phyloP scores from a whole-genome alignment of 2,329 filamentous ascomycete genomes.

The Beauveria brongniartii region DNA sequence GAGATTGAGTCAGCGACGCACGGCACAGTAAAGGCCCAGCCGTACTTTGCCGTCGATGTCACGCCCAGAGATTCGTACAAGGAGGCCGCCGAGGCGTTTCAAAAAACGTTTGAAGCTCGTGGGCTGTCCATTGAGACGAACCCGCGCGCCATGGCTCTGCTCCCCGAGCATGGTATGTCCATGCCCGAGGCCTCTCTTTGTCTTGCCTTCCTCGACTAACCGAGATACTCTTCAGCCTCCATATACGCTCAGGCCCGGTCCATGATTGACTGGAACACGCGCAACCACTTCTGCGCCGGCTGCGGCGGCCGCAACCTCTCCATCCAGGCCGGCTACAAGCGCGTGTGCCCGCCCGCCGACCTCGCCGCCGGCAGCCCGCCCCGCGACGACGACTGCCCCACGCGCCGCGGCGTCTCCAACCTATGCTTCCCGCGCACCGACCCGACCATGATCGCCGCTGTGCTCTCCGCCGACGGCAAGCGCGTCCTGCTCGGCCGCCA shows the following conservation, averaged over 20 bases:
- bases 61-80: constrained; percentile 61
- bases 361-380: constrained; percentile 37
- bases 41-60: constrained; percentile 86
- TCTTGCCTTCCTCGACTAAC: neutral
- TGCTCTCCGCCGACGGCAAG: constrained; percentile 72
- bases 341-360: constrained; percentile 68
- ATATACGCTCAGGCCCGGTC: constrained; percentile 86
- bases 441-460: constrained; percentile 90
- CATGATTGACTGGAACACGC: constrained; percentile 86
- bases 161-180: constrained; percentile 5
- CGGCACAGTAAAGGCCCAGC: constrained; percentile 66
- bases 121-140: constrained; percentile 61
- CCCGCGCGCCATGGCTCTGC: constrained; percentile 51
- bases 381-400: constrained; percentile 63
- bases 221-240: constrained; percentile 50
- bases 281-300: constrained; percentile 84
- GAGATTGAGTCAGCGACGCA: constrained; percentile 32
- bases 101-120: constrained; percentile 35
- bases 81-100: constrained; percentile 48
- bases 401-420: constrained; percentile 80
- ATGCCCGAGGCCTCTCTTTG: neutral
- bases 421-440: constrained; percentile 87
- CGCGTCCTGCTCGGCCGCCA: constrained; percentile 77
- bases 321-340: constrained; percentile 72
- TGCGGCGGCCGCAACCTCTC: constrained; percentile 80